Base-by-base conservation (phyloP, 768 basidiomycete species). In the Neoboletus subvelutipes region DNA sequence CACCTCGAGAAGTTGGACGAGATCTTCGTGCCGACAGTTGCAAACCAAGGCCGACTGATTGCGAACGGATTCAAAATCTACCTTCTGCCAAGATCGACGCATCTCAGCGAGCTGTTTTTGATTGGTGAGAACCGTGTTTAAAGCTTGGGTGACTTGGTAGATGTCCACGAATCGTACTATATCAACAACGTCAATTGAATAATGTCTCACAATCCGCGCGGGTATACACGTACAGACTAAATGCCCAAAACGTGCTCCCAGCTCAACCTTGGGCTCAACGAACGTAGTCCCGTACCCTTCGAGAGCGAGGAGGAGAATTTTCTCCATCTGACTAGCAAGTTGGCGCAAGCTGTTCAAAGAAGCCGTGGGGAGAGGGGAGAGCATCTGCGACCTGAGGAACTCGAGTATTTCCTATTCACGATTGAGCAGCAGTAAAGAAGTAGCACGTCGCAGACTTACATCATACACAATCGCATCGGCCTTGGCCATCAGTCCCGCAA, bases 41-140 rank as follows among this genome's bases (percentile, higher is more conserved):
- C 92, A 93, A 29, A 94, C 92, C 65, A 94, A 76, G 18, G 92
- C 92, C n/a, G 90, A 91, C 67, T 94, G 92, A 66, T 94, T 94
- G 58, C 92, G 83, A 54, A 94, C 90, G 29, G 90, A 91, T 70
- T 94, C 91, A 63, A 94, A 94, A 68, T 94, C 90, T 43, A 94
- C 84, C 71, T 89, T 90, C 59, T 82, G 78, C 92, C 93, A 94
- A 24, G 92, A 91, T 54, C 87, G 81, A 48, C 87, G 87, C 90
- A 94, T 93, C 60, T 94, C 92, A 5, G 78, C 69, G 57, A 93
- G 80, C 67, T 92, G 90, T 70, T 92, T 92, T 72, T 85, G 88
- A 71, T 91, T 93, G 36, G 87, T 90, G 50, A 94, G 80, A 56
- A 94, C 91, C n/a, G 90, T 91, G 64, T 83, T 88, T 52, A 94